phyloP scores from a whole-genome alignment of 2,329 filamentous ascomycete genomes.

The Pyrenophora graminea region DNA sequence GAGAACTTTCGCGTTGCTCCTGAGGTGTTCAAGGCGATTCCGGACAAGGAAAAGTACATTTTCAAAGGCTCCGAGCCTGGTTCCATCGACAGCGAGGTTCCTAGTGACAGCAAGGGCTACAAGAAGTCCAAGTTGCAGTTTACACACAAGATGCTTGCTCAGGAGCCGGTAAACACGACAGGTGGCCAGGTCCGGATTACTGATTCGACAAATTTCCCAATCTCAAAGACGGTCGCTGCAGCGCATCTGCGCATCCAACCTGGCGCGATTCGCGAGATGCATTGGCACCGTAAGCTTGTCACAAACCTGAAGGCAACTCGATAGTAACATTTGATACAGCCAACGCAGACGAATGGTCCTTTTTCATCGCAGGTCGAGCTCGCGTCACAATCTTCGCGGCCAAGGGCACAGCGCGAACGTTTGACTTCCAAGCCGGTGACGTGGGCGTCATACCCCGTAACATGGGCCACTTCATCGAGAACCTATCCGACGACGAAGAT shows the following conservation, averaged over 20 bases:
- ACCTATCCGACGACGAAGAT: constrained; percentile 72
- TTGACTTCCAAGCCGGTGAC: constrained; percentile 75
- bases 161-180: constrained; percentile 66
- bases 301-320: no score
- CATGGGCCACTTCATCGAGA: constrained; percentile 83
- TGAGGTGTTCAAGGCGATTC: constrained; percentile 71
- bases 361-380: constrained; percentile 73
- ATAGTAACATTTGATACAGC: constrained; percentile 14
- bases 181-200: constrained; percentile 75
- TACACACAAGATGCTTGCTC: constrained; percentile 72
- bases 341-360: constrained; percentile 79
- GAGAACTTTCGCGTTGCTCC: constrained; percentile 77
- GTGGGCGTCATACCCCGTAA: constrained; percentile 76
- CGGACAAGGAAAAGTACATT: constrained; percentile 72
- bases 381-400: constrained; percentile 75
- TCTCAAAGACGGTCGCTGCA: constrained; percentile 73
- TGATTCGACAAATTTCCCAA: constrained; percentile 75
- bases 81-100: constrained; percentile 67
- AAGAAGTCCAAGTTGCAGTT: constrained; percentile 71
- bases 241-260: constrained; percentile 73
- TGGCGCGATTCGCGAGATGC: constrained; percentile 75
- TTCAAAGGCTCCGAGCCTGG: constrained; percentile 71
- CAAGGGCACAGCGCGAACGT: constrained; percentile 70
- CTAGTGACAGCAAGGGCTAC: constrained; percentile 60
- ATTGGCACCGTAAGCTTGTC: constrained; percentile 66